Conservation (phyloP, 140 eudicot genomes). For the Senecio squalidus region DNA sequence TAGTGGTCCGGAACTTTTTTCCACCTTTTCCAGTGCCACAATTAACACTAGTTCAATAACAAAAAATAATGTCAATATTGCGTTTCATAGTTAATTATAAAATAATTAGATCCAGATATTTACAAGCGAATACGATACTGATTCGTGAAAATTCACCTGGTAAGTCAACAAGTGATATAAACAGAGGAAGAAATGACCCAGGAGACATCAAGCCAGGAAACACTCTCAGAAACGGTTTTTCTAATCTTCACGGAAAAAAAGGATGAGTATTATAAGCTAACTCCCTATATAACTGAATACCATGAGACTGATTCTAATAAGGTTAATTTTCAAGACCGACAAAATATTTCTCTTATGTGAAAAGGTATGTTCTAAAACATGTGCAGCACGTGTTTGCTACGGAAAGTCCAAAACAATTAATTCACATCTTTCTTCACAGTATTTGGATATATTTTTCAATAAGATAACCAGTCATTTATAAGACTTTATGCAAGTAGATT, state of each 20-base stretch:
- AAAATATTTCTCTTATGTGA: background rate
- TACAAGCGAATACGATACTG: background rate
- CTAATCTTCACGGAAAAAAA: constrained; percentile 47
- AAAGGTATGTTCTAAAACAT: no score
- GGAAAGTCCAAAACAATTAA: no score
- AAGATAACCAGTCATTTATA: no score
- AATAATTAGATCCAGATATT: no score
- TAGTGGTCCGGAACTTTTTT: constrained; percentile 75
- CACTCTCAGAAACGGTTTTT: constrained; percentile 49
- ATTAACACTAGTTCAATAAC: constrained; percentile 52
- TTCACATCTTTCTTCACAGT: no score
- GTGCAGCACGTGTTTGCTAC: no score
- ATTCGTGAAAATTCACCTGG: constrained; percentile 50
- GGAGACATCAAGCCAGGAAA: constrained; percentile 75
- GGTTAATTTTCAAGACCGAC: background rate
- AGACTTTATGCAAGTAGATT: no score
- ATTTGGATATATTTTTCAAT: no score
- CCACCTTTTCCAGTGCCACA: constrained; percentile 92
- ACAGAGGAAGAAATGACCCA: constrained; percentile 88
- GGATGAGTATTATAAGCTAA: background rate
- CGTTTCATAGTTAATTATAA: background rate
- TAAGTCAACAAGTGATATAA: constrained; percentile 72
- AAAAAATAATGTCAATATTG: background rate
- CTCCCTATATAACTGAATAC: background rate
- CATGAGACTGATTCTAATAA: no score